Evolutionary conservation across 495 filamentous ascomycete genomes (phyloP).

Genomic region (Chaetomium fimeti): DNA sequence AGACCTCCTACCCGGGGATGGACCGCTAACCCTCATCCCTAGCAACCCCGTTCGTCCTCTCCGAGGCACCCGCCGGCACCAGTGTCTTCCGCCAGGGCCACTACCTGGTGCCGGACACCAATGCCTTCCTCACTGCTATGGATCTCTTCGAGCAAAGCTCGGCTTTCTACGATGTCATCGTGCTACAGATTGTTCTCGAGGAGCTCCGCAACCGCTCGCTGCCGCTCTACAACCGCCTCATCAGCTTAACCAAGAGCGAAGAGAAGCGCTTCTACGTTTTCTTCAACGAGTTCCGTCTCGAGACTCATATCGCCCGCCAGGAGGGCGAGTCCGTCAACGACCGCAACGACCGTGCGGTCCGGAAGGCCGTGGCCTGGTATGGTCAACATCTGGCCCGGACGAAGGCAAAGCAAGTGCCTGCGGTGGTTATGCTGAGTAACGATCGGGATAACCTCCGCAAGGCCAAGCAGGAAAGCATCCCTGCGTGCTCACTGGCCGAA

Average conservation of each 20-base stretch:
- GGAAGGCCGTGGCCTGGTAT: slow-evolving; percentile 88
- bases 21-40: slow-evolving; percentile 22
- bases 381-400: slow-evolving; percentile 68
- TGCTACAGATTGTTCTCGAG: slow-evolving; percentile 93
- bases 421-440: slow-evolving; percentile 90
- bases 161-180: slow-evolving; percentile 91
- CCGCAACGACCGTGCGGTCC: slow-evolving; percentile 88
- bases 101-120: slow-evolving; percentile 94
- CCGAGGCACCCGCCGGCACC: slow-evolving; percentile 79
- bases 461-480: slow-evolving; percentile 71
- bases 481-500: slow-evolving; percentile 63
- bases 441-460: slow-evolving; percentile 84
- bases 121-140: slow-evolving; percentile 93
- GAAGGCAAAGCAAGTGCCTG: slow-evolving; percentile 61
- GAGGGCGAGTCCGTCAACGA: slow-evolving; percentile 90
- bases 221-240: slow-evolving; percentile 89
- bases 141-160: slow-evolving; percentile 90
- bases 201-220: slow-evolving; percentile 91
- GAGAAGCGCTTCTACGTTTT: slow-evolving; percentile 98
- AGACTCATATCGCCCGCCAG: slow-evolving; percentile 78
- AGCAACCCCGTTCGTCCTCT: slow-evolving; percentile 84
- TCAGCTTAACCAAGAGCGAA: slow-evolving; percentile 85
- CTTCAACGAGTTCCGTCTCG: slow-evolving; percentile 95
- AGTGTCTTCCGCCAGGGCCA: slow-evolving; percentile 79
- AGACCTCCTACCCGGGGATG: slow-evolving; percentile 20